Percentiles rank a stretch among this genome's conserved stretches.
phyloP scores from a whole-genome alignment of 1,139 yeast genomes.

The Blastobotrys serpentis region DNA sequence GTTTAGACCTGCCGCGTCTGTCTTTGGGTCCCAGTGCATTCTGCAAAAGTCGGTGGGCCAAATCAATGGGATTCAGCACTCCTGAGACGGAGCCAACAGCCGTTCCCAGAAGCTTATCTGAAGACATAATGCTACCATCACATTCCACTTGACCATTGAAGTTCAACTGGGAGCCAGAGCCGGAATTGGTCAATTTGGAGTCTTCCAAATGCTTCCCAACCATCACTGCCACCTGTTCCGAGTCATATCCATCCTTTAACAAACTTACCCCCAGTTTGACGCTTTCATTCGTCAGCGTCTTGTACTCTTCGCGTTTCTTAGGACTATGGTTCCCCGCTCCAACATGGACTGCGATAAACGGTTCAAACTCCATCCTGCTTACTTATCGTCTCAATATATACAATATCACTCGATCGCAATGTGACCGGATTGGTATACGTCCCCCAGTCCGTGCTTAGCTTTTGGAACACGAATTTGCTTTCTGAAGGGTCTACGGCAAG shows the following conservation, averaged over 20 bases:
- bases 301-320: constrained; percentile 22
- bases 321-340: constrained; percentile 39
- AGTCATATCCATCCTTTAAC: constrained; percentile 20
- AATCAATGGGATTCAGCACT: constrained; percentile 34
- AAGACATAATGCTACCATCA: constrained; percentile 45
- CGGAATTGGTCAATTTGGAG: constrained; percentile 53
- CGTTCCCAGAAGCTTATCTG: constrained; percentile 19
- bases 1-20: constrained; percentile 35
- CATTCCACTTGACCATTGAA: constrained; percentile 50
- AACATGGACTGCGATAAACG: constrained; percentile 36
- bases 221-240: constrained; percentile 28
- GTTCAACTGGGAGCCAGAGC: constrained; percentile 54
- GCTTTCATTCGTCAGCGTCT: constrained; percentile 26
- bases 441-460: constrained; percentile 31
- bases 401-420: constrained; percentile 27
- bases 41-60: constrained; percentile 29
- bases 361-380: constrained; percentile 3
- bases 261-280: constrained; percentile 27
- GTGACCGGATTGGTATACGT: constrained; percentile 20
- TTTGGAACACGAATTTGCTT: constrained; percentile 27
- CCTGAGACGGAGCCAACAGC: constrained; percentile 38
- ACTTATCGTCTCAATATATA: constrained; percentile 15
- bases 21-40: constrained; percentile 17
- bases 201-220: constrained; percentile 44
- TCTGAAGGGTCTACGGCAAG: constrained; percentile 31